Conservation (phyloP, 1,139 yeast species). For the Kurtzmaniella natalensis region DNA sequence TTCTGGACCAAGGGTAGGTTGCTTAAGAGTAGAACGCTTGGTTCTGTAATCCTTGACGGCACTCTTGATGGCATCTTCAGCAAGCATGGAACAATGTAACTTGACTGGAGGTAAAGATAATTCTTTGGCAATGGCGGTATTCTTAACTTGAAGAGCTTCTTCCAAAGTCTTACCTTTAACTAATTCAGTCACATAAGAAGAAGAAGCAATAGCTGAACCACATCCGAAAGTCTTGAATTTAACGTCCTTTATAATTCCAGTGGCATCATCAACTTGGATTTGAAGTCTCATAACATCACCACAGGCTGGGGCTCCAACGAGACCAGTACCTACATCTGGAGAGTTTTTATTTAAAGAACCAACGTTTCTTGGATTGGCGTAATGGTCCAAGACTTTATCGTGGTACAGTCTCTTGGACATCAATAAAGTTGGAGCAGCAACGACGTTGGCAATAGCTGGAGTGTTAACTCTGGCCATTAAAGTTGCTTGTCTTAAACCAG, state of each 20-base stretch:
- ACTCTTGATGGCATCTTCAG: constrained; percentile 96
- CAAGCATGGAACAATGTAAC: constrained; percentile 96
- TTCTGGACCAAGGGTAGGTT: constrained; percentile 52
- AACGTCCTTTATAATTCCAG: constrained; percentile 90
- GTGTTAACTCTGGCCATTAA: constrained; percentile 6
- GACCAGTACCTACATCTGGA: constrained; percentile 88
- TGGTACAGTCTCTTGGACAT: constrained; percentile 46
- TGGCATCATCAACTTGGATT: constrained; percentile 83
- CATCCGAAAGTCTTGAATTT: constrained; percentile 98
- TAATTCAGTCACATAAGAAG: constrained; percentile 90
- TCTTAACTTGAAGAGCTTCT: constrained; percentile 87
- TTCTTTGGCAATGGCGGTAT: constrained; percentile 90
- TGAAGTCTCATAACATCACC: constrained; percentile 99
- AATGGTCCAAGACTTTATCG: constrained; percentile 84
- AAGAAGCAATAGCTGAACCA: constrained; percentile 95
- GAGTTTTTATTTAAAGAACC: constrained; percentile 83
- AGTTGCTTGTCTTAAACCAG: constrained; percentile 7
- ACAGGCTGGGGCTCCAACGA: constrained; percentile 98
- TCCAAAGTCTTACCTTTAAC: constrained; percentile 94
- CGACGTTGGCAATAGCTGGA: constrained; percentile 4
- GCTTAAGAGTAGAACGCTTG: constrained; percentile 45
- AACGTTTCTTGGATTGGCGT: constrained; percentile 93
- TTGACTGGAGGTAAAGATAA: constrained; percentile 94
- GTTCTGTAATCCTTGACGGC: constrained; percentile 93
- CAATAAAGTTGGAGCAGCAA: constrained; percentile 4